Evolutionary conservation across 2,329 filamentous ascomycete genomes (phyloP), one percentile per base, ranked within the genome.

Genomic region (Aureobasidium sp.): DNA sequence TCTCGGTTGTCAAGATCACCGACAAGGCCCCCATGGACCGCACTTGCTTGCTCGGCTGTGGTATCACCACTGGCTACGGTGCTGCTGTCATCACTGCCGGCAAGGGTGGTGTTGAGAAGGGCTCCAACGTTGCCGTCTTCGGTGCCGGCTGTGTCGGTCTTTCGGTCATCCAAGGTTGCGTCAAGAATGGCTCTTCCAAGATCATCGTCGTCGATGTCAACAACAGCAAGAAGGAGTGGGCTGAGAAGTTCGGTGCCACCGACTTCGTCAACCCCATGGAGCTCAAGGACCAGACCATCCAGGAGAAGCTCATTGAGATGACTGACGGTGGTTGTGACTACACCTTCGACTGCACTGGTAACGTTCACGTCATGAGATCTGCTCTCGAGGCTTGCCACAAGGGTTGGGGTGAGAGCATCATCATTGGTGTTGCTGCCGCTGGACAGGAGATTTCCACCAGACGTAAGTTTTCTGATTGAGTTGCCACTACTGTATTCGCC

Each of bases 301-400:
- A 95, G 69, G 90, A 96, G 71, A 88, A 93, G 79, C 83, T 99
- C 65, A 85, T 97, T 67, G 93, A 97, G 77, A 91, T 97, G 88
- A 99, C 94, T 1, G 94, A 97, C 70, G 94, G 94, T 66, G 94
- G 94, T 55, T 95, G 91, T 74, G 94, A 99, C 79, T 97, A 96
- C 81, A 99, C 94, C 53, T 99, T 99, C 73, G 94, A 99, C 80
- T 97, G 94, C 82, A 99, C 94, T 7, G 94, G 94, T 62, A 97
- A 97, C 71, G 92, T 97, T 57, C 84, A 86, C 67, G 94, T 99
- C 60, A 99, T 96, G 94, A 84, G 94, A 65, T 88, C 90, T 57
- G 94, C 94, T 42, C 85, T 99, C 63, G 93, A 99, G 80, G 92
- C 94, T 51, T 97, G 92, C 81, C 94, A 99, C 82, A 99, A 99